phyloP scores from a whole-genome alignment of 2,329 filamentous ascomycete species.

The Pestalotiopsis sp. region DNA sequence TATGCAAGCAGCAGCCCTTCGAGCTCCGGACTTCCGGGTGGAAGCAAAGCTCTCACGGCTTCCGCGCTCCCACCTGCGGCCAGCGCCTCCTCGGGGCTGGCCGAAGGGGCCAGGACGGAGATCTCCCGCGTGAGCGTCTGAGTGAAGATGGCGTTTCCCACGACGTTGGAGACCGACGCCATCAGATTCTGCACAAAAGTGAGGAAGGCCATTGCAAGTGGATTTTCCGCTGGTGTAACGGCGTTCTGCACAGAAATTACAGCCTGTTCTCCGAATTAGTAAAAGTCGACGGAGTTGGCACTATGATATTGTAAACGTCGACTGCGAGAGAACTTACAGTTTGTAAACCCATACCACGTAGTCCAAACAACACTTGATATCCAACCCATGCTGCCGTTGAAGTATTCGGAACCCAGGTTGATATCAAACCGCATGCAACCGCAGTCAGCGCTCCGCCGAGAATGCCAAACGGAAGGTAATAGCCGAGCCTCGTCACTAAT shows the following conservation, averaged over 20 bases:
- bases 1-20: conserved; percentile 22
- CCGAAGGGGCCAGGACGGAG: conserved; percentile 21
- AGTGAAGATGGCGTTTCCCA: conserved; percentile 28
- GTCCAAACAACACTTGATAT: conserved; percentile 28
- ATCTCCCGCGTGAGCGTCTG: conserved; percentile 22
- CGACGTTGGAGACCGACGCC: conserved; percentile 25
- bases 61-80: conserved; percentile 27
- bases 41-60: conserved; percentile 26
- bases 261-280: conserved; percentile 12
- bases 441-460: conserved; percentile 23
- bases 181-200: conserved; percentile 28
- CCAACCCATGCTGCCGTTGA: conserved; percentile 27
- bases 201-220: conserved; percentile 25
- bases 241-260: conserved; percentile 28
- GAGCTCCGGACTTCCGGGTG: conserved; percentile 25
- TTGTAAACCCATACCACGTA: conserved; percentile 26
- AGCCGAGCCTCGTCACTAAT: conserved; percentile 26
- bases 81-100: conserved; percentile 22
- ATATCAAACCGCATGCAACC: conserved; percentile 25
- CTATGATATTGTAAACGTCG: neutral
- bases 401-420: conserved; percentile 26
- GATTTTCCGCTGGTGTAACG: conserved; percentile 22
- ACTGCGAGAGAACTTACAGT: conserved; percentile 12
- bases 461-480: conserved; percentile 26
- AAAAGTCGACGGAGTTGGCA: neutral